Percentiles rank a stretch among this genome's conserved stretches.
Evolutionary conservation across 176 grass and related monocot species (phyloP).

Genomic region (Paspalum notatum): DNA sequence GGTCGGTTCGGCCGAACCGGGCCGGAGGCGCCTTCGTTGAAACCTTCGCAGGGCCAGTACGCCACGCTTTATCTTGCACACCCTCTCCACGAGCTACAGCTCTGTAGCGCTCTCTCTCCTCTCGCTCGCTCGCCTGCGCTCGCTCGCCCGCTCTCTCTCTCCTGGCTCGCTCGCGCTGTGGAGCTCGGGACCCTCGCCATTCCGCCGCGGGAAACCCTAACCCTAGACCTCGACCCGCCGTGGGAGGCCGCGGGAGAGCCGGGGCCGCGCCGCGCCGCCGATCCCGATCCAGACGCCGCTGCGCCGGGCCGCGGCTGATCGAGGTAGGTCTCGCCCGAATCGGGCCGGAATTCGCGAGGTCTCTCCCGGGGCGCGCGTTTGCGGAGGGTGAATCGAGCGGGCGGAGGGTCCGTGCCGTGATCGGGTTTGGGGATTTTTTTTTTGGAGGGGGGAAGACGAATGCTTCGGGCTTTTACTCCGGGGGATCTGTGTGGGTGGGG

Average conservation of each 20-base stretch:
- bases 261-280: conserved; percentile 3
- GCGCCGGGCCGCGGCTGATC: conserved; percentile 37
- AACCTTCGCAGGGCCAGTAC: conserved; percentile 61
- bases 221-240: conserved; percentile 30
- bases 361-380: not conserved
- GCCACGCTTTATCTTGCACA: conserved; percentile 56
- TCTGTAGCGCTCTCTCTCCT: conserved; percentile 15
- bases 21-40: conserved; percentile 60
- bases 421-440: conserved; percentile 34
- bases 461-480: conserved; percentile 10
- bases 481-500: conserved; percentile 49
- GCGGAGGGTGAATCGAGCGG: conserved; percentile 41
- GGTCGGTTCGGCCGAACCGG: not conserved
- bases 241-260: conserved; percentile 22
- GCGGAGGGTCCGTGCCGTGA: conserved; percentile 25
- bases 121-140: conserved; percentile 19
- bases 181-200: conserved; percentile 53
- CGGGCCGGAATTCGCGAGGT: conserved; percentile 47
- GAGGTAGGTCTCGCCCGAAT: conserved; percentile 61
- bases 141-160: conserved; percentile 12
- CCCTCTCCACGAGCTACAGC: conserved; percentile 37
- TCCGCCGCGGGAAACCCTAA: conserved; percentile 51
- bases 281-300: conserved; percentile 54
- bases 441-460: not conserved
- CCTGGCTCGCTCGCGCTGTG: conserved; percentile 34